These are phyloP conservation scores for Coniochaeta sp. DNA, from an alignment of 2,329 filamentous ascomycete species.

Conservation along the genomic window DNA sequence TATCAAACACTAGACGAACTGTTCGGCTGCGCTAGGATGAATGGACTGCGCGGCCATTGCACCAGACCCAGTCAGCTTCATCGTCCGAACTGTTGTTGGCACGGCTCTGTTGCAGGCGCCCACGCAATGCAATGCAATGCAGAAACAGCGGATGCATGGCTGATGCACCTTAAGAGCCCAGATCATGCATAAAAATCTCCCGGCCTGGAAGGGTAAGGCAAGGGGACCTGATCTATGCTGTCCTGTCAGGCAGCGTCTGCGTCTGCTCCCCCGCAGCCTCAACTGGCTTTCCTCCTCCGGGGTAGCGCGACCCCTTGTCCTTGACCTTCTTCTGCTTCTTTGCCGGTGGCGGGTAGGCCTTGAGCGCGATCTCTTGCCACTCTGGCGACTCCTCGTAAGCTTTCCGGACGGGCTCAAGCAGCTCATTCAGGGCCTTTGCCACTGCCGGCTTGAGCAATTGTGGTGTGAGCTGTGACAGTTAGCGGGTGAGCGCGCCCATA, in stretches of 20 bases:
- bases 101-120: no score
- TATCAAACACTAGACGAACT: no score
- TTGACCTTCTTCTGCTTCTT: constrained; percentile 72
- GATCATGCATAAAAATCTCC: no score
- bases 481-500: constrained; percentile 10
- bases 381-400: constrained; percentile 64
- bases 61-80: no score
- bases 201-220: neutral
- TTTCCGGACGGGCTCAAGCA: constrained; percentile 70
- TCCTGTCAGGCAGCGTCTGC: constrained; percentile 6
- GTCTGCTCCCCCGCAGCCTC: constrained; percentile 8
- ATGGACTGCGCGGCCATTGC: no score
- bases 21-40: no score
- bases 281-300: constrained; percentile 26
- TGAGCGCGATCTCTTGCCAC: constrained; percentile 70
- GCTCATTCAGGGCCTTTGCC: constrained; percentile 60
- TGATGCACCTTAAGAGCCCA: no score
- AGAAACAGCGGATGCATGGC: no score
- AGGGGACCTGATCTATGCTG: neutral
- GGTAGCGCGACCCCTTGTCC: constrained; percentile 63
- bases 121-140: no score
- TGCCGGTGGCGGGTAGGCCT: constrained; percentile 73
- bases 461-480: constrained; percentile 56
- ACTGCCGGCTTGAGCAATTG: constrained; percentile 85
- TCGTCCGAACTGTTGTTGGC: neutral